Conservation (phyloP, 2,329 filamentous ascomycete species). For the Phyllosticta citribraziliensis region DNA sequence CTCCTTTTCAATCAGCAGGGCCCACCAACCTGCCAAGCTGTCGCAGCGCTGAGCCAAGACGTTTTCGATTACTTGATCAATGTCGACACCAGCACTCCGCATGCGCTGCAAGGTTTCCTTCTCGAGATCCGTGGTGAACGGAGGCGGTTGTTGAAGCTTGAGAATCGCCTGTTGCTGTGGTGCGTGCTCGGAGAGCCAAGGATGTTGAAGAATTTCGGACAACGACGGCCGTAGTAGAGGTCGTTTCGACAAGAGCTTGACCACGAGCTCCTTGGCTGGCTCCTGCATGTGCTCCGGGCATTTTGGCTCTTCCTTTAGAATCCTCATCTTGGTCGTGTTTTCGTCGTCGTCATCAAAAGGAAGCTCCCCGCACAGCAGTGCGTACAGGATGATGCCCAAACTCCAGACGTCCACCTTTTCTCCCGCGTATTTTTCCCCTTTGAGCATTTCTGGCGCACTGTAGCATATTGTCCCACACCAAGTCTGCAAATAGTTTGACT, state of each 20-base stretch:
- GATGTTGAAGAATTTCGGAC: conserved; percentile 75
- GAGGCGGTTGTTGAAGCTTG: conserved; percentile 66
- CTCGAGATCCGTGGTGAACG: conserved; percentile 78
- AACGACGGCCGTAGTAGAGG: conserved; percentile 73
- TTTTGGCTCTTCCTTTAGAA: conserved; percentile 74
- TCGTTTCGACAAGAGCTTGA: conserved; percentile 77
- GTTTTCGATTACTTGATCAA: conserved; percentile 89
- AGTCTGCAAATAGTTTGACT: conserved; percentile 87
- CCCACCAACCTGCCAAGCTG: conserved; percentile 91
- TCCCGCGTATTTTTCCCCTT: conserved; percentile 93
- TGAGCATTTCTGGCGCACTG: conserved; percentile 95
- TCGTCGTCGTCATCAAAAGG: conserved; percentile 97
- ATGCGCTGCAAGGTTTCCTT: conserved; percentile 88
- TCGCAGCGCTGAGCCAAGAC: conserved; percentile 86
- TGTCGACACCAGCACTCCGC: conserved; percentile 86
- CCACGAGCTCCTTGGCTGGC: conserved; percentile 69
- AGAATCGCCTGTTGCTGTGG: conserved; percentile 83
- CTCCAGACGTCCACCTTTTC: conserved; percentile 98
- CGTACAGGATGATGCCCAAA: conserved; percentile 74
- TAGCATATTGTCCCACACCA: conserved; percentile 98
- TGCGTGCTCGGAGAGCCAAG: conserved; percentile 80
- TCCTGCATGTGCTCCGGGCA: conserved; percentile 72
- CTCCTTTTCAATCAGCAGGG: conserved; percentile 86
- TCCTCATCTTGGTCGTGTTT: conserved; percentile 71
- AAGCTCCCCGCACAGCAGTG: conserved; percentile 71